These are phyloP conservation scores for Solanum bulbocastanum DNA, from an alignment of 257 asterid genomes.

Conservation along the genomic window DNA sequence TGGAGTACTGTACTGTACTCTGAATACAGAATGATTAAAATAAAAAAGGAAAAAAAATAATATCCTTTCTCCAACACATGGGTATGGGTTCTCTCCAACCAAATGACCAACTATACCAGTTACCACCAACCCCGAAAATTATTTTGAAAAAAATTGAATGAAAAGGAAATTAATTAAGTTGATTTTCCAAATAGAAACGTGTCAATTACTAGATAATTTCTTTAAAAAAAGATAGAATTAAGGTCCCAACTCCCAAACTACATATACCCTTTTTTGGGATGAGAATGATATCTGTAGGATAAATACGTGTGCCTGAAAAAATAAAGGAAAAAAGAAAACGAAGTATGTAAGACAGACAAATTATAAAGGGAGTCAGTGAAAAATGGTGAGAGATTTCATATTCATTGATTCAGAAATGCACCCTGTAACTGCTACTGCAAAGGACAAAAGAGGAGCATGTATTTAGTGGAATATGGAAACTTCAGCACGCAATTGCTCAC, in stretches of 20 bases:
- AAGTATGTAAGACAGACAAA: background rate
- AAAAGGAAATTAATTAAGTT: background rate
- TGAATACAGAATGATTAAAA: background rate
- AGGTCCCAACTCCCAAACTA: background rate
- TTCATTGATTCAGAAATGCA: background rate
- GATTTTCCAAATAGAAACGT: background rate
- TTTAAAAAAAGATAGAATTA: background rate
- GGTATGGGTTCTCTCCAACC: background rate
- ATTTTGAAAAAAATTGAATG: background rate
- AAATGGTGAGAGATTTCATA: background rate
- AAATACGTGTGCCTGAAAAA: background rate
- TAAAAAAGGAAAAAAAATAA: background rate
- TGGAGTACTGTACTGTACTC: background rate
- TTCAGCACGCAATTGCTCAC: constrained; percentile 16
- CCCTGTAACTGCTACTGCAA: background rate
- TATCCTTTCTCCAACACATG: no score
- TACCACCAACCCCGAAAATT: background rate
- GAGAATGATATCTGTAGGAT: background rate
- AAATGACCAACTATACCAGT: background rate
- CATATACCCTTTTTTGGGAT: background rate
- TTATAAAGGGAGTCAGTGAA: background rate
- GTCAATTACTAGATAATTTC: background rate
- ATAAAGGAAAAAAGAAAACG: background rate
- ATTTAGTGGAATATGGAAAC: constrained; percentile 6
- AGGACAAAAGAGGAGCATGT: background rate